Evolutionary conservation across 305 asterid genomes (phyloP), one percentile per base, ranked within the genome.

Genomic region (Solanum chacoense): DNA sequence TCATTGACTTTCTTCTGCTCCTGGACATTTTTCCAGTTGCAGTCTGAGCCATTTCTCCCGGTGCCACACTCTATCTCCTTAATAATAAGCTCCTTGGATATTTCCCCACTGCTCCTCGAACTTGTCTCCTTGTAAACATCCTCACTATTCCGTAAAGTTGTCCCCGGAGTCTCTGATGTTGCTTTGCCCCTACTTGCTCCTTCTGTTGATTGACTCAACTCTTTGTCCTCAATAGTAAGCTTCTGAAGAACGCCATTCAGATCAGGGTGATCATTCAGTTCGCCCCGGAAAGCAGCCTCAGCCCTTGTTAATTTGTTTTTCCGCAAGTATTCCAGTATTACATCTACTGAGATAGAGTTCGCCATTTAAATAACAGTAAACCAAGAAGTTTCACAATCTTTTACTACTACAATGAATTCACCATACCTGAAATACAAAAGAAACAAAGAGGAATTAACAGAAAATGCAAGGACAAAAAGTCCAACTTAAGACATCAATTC

Each of bases 21-120:
- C 65, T 91, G 92, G 88, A 87, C 88, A 89, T 89, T 92, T 87
- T 92, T 92, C 96, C 94, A 92, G 88, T 93, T 95, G 90, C 77
- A 86, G 77, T 93, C 98, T 5, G 93, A 84, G 89, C 93, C 98
- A 87, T 93, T 93, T 88, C 85, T 91, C 88, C 91, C 95, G 13
- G 91, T 89, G 69, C 96, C 97, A 76, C 94, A 94, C 93, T 95
- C 98, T 59, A 97, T 96, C 92, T 96, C 99, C 92, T 96, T 98
- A 90, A 96, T 94, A 88, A 98, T 94, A 83, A 95, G 94, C 95
- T 98, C 99, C 91, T 94, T 94, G 5, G 94, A 94, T 28, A 89
- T 90, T 81, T 93, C 97, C 24, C 89, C 88, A 88, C 87, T 88
- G 90, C 91, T 90, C 55, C 91, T 90, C 74, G 93, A 90, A 91